Evolutionary conservation across 352 stramenopile species (phyloP).

Genomic region (Albugo laibachii): DNA sequence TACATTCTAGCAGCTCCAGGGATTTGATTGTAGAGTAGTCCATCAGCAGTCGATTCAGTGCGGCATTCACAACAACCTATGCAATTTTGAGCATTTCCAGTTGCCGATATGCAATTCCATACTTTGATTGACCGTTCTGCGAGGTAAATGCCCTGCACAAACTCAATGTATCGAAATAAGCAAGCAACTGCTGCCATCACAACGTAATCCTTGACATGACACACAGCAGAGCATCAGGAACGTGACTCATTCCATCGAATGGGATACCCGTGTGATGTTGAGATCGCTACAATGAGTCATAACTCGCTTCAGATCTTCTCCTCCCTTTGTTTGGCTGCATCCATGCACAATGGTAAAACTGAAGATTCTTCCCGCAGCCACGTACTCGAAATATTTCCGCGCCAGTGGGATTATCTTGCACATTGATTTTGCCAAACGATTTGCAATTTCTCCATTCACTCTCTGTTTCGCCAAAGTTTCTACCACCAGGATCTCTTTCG

Average conservation of each 20-base stretch:
- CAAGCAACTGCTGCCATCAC: conserved; percentile 61
- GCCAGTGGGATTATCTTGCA: conserved; percentile 47
- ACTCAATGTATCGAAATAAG: conserved; percentile 74
- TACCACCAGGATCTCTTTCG: conserved; percentile 52
- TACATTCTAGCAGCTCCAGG: conserved; percentile 44
- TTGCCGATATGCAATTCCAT: background rate
- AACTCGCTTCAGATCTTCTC: conserved; percentile 63
- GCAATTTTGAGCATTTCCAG: background rate
- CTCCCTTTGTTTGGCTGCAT: conserved; percentile 58
- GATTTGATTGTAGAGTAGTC: conserved; percentile 59
- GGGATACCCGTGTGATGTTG: conserved; percentile 42
- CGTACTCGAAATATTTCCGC: conserved; percentile 65
- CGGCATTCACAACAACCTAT: conserved; percentile 56
- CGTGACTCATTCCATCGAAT: background rate
- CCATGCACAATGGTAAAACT: background rate
- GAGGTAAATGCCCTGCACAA: conserved; percentile 73
- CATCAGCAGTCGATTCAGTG: conserved; percentile 54
- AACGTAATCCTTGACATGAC: conserved; percentile 43
- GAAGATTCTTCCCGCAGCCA: background rate
- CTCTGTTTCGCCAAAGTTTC: conserved; percentile 29
- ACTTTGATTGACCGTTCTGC: conserved; percentile 38
- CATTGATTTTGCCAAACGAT: conserved; percentile 24
- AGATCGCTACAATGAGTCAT: conserved; percentile 68
- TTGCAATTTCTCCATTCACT: conserved; percentile 52
- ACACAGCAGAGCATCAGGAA: background rate